Evolutionary conservation across 768 basidiomycete species (phyloP).

Genomic region (Pisolithus tinctorius): DNA sequence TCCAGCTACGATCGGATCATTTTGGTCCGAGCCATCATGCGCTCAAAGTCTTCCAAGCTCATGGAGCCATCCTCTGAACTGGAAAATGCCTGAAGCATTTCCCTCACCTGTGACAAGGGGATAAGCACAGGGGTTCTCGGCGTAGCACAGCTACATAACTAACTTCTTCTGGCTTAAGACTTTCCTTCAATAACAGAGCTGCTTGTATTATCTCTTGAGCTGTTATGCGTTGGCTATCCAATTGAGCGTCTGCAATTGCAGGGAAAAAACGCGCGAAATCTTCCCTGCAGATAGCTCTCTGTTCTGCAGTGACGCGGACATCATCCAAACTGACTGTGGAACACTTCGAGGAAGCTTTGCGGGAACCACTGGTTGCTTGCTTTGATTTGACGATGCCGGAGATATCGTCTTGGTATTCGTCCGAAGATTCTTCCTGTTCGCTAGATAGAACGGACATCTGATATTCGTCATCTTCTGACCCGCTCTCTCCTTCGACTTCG

Average conservation of each 20-base stretch:
- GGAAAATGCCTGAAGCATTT: conserved; percentile 78
- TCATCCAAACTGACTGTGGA: not conserved
- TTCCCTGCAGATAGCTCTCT: conserved; percentile 46
- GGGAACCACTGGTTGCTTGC: conserved; percentile 4
- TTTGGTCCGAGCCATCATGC: conserved; percentile 64
- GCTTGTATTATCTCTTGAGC: conserved; percentile 61
- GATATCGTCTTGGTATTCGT: conserved; percentile 23
- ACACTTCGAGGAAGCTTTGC: conserved; percentile 1
- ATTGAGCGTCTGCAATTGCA: conserved; percentile 35
- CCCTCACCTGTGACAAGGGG: conserved; percentile 42
- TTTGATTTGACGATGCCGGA: conserved; percentile 3
- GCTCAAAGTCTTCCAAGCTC: conserved; percentile 60
- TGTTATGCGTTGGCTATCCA: conserved; percentile 50
- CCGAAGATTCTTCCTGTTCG: conserved; percentile 21
- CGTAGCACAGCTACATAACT: conserved; percentile 10
- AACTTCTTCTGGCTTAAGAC: conserved; percentile 70
- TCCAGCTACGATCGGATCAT: conserved; percentile 33
- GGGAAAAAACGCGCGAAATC: conserved; percentile 76
- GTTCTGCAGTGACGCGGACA: conserved; percentile 41
- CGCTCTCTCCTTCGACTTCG: conserved; percentile 19
- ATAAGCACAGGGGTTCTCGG: not conserved
- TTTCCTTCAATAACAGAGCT: conserved; percentile 60
- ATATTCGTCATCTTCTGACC: conserved; percentile 26
- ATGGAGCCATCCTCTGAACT: conserved; percentile 63
- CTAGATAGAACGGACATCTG: conserved; percentile 17